Evolutionary conservation across 2,329 filamentous ascomycete species (phyloP).

Genomic region (Reticulascus tulasneorum): DNA sequence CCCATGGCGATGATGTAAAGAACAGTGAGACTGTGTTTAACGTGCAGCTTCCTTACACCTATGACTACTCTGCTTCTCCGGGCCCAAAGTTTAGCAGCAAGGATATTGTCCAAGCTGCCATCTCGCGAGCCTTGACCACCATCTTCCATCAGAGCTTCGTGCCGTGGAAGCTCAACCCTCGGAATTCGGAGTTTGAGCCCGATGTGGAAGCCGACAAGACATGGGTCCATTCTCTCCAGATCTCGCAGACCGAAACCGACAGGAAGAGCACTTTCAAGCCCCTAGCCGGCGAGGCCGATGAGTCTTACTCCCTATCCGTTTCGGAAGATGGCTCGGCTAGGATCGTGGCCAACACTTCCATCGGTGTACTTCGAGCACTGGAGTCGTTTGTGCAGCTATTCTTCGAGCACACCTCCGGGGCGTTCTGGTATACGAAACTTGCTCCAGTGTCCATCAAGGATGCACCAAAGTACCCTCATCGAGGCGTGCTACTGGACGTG

Average conservation of each 20-base stretch:
- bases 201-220: conserved; percentile 33
- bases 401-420: conserved; percentile 61
- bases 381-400: conserved; percentile 79
- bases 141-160: conserved; percentile 68
- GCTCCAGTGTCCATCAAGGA: conserved; percentile 73
- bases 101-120: conserved; percentile 51
- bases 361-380: conserved; percentile 68
- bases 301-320: conserved; percentile 69
- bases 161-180: conserved; percentile 72
- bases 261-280: conserved; percentile 55
- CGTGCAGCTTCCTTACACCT: conserved; percentile 44
- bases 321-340: conserved; percentile 53
- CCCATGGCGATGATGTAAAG: conserved; percentile 11
- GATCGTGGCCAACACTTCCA: conserved; percentile 62
- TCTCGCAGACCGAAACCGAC: conserved; percentile 58
- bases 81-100: conserved; percentile 41
- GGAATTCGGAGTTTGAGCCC: conserved; percentile 64
- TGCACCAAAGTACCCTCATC: conserved; percentile 68
- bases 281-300: conserved; percentile 61
- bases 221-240: conserved; percentile 55
- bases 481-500: conserved; percentile 77
- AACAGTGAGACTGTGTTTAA: conserved; percentile 29
- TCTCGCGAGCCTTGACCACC: conserved; percentile 56
- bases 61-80: conserved; percentile 36
- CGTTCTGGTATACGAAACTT: conserved; percentile 60